phyloP scores from a whole-genome alignment of 2,329 filamentous ascomycete genomes.

The Diaporthe amygdali region DNA sequence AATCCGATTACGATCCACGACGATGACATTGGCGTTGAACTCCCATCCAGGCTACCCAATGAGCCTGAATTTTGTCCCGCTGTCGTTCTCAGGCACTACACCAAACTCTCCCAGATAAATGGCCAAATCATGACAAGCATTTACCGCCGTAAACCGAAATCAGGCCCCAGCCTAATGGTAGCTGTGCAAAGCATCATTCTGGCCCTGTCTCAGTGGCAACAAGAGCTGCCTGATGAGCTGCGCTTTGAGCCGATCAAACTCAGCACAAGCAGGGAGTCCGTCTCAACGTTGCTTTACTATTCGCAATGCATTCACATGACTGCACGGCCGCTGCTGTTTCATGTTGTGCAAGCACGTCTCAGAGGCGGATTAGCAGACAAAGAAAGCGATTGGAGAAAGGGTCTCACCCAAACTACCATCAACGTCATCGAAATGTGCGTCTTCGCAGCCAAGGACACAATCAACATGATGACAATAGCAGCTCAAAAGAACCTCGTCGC shows the following conservation, averaged over 20 bases:
- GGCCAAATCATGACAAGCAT: slow-evolving; percentile 52
- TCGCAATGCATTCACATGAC: slow-evolving; percentile 66
- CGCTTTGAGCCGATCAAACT: slow-evolving; percentile 53
- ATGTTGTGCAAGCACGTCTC: slow-evolving; percentile 55
- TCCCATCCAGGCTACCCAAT: slow-evolving; percentile 39
- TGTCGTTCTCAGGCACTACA: slow-evolving; percentile 56
- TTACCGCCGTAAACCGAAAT: slow-evolving; percentile 48
- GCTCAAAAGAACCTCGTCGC: slow-evolving; percentile 55
- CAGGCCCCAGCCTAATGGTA: slow-evolving; percentile 51
- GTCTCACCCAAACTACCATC: slow-evolving; percentile 52
- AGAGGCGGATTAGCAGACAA: slow-evolving; percentile 39
- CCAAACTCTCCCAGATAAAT: slow-evolving; percentile 56
- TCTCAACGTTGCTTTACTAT: slow-evolving; percentile 59
- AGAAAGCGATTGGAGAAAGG: slow-evolving; percentile 50
- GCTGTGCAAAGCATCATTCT: slow-evolving; percentile 57
- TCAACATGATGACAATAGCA: slow-evolving; percentile 53
- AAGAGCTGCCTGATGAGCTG: slow-evolving; percentile 50
- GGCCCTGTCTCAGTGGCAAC: slow-evolving; percentile 55
- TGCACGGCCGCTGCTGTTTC: slow-evolving; percentile 56
- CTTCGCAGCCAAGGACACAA: slow-evolving; percentile 52
- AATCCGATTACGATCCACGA: slow-evolving; percentile 61
- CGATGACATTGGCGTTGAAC: slow-evolving; percentile 53
- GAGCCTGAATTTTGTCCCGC: slow-evolving; percentile 50
- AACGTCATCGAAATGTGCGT: slow-evolving; percentile 59
- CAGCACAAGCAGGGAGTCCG: slow-evolving; percentile 52